These are phyloP conservation scores for Tetrahymena malaccensis DNA, from an alignment of 73 alveolate species.

Conservation along the genomic window DNA sequence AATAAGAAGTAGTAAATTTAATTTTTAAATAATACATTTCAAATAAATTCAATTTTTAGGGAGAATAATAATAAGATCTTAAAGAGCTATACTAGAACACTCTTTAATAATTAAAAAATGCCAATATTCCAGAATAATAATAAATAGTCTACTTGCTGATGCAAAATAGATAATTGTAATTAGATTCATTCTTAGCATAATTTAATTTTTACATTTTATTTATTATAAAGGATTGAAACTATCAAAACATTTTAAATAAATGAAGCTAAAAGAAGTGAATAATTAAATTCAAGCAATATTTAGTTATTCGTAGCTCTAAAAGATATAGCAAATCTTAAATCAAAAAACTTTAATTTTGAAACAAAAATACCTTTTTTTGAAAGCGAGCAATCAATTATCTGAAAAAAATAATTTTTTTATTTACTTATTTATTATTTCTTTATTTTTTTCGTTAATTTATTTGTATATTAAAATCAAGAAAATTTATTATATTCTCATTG, in stretches of 20 bases:
- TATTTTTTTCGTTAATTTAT: too few relatives aligned
- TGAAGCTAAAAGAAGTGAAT: neutral
- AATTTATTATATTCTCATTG: too few relatives aligned
- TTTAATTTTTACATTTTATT: neutral
- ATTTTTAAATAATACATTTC: neutral
- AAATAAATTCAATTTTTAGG: neutral
- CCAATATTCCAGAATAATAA: neutral
- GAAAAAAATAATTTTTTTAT: neutral
- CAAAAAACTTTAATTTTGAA: neutral
- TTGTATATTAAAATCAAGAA: too few relatives aligned
- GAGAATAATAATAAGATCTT: neutral
- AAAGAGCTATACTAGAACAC: neutral
- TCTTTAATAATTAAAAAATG: too few relatives aligned
- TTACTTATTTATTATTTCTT: too few relatives aligned
- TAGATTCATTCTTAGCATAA: neutral
- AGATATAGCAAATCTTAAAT: neutral
- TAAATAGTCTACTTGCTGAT: neutral
- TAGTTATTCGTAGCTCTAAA: neutral
- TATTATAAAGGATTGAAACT: neutral
- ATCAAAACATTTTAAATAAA: neutral
- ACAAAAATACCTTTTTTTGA: neutral
- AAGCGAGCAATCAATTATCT: neutral
- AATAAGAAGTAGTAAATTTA: neutral
- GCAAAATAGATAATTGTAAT: neutral
- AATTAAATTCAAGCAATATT: neutral